phyloP scores from a whole-genome alignment of 2,329 filamentous ascomycete species.

The Calonectria leucothoes region DNA sequence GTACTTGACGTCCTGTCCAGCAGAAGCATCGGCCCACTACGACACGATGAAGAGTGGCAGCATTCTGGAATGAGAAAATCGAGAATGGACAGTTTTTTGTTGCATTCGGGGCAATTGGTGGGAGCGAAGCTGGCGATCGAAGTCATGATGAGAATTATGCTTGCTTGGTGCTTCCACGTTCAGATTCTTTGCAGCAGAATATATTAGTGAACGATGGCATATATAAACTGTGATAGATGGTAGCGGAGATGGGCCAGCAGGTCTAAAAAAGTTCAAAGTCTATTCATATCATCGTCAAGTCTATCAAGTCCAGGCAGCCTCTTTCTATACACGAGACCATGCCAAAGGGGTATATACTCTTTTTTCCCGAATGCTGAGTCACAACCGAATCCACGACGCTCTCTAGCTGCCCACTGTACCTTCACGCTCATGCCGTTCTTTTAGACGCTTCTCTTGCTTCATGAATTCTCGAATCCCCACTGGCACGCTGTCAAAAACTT shows the following conservation, averaged over 20 bases:
- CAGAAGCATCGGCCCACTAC: neutral
- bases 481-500: conserved; percentile 83
- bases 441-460: conserved; percentile 93
- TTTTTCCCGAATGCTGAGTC: neutral
- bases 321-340: conserved; percentile 23
- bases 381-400: neutral
- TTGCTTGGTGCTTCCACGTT: neutral
- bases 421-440: conserved; percentile 75
- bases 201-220: neutral
- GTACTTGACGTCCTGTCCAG: neutral
- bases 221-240: neutral
- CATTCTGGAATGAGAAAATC: neutral
- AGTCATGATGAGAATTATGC: neutral
- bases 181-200: neutral
- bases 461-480: conserved; percentile 97
- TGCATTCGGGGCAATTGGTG: neutral
- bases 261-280: conserved; percentile 13
- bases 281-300: conserved; percentile 35
- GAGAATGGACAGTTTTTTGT: neutral
- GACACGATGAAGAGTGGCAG: neutral
- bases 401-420: conserved; percentile 57
- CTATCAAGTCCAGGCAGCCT: conserved; percentile 25
- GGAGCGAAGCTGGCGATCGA: neutral
- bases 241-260: neutral
- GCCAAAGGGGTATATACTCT: conserved; percentile 34